Evolutionary conservation across 2,329 filamentous ascomycete genomes (phyloP).

Genomic region (Clonostachys rhizophaga): DNA sequence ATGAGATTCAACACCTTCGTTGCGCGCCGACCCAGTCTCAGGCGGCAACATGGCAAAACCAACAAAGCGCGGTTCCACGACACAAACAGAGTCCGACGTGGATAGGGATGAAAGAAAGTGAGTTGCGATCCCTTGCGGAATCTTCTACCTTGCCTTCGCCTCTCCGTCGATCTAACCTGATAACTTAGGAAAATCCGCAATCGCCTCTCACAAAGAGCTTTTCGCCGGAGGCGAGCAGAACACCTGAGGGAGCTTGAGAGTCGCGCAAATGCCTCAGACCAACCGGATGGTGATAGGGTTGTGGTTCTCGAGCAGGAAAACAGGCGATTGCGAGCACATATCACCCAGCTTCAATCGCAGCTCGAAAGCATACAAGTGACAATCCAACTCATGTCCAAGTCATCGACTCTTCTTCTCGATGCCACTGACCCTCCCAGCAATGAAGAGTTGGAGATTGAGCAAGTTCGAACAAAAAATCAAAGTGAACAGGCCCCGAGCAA

Average conservation of each 20-base stretch:
- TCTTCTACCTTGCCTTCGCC: too few relatives aligned
- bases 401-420: constrained; percentile 15
- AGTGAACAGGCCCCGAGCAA: neutral
- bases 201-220: constrained; percentile 20
- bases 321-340: constrained; percentile 12
- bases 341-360: constrained; percentile 18
- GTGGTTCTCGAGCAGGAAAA: constrained; percentile 17
- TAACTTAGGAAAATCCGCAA: constrained; percentile 19
- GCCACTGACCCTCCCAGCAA: neutral
- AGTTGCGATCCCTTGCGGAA: too few relatives aligned
- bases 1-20: too few relatives aligned
- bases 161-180: too few relatives aligned
- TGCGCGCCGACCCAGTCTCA: too few relatives aligned
- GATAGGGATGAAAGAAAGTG: too few relatives aligned
- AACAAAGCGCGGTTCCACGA: too few relatives aligned
- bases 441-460: neutral
- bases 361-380: constrained; percentile 13
- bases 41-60: too few relatives aligned
- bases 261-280: constrained; percentile 11
- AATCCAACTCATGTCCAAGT: constrained; percentile 13
- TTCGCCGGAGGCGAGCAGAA: constrained; percentile 20
- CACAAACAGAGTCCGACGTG: too few relatives aligned
- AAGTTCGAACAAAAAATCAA: neutral
- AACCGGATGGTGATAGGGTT: constrained; percentile 13
- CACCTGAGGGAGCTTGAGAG: constrained; percentile 15